Conservation (phyloP, 2,329 filamentous ascomycete genomes). For the Epichloe aotearoae region DNA sequence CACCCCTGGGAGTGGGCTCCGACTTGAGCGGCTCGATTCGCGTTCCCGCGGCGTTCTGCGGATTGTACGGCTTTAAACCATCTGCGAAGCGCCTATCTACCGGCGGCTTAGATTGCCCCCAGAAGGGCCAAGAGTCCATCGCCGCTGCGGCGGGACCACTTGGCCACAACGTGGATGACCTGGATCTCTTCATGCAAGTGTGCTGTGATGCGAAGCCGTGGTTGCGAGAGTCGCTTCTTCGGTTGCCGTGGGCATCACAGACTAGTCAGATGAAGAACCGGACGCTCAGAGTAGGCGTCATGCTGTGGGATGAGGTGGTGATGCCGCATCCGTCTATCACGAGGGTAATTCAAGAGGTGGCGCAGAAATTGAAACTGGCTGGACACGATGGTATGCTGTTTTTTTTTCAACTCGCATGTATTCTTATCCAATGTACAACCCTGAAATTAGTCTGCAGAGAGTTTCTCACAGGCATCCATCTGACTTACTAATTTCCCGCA, state of each 20-base stretch:
- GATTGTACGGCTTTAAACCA: conserved; percentile 23
- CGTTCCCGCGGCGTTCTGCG: conserved; percentile 22
- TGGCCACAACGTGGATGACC: conserved; percentile 19
- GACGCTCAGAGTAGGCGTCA: conserved; percentile 19
- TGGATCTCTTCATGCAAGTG: conserved; percentile 24
- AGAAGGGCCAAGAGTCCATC: conserved; percentile 23
- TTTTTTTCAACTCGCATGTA: too few species aligned
- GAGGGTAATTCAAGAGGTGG: conserved; percentile 41
- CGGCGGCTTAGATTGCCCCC: conserved; percentile 14
- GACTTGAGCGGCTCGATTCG: conserved; percentile 30
- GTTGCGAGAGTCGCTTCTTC: conserved; percentile 20
- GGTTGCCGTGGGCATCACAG: conserved; percentile 10
- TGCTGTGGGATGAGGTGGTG: conserved; percentile 42
- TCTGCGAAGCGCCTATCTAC: conserved; percentile 18
- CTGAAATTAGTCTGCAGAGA: too few species aligned
- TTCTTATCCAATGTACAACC: too few species aligned
- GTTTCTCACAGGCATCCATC: too few species aligned
- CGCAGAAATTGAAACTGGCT: conserved; percentile 31
- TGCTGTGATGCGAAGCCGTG: conserved; percentile 19
- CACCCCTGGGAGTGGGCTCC: conserved; percentile 26
- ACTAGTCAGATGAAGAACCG: neutral
- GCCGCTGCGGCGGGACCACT: conserved; percentile 20
- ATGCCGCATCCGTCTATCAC: conserved; percentile 45
- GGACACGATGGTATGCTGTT: conserved; percentile 32
- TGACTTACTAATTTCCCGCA: neutral